Conservation (phyloP, 164 flowering plant genomes). For the Chloranthus sessilifolius region DNA sequence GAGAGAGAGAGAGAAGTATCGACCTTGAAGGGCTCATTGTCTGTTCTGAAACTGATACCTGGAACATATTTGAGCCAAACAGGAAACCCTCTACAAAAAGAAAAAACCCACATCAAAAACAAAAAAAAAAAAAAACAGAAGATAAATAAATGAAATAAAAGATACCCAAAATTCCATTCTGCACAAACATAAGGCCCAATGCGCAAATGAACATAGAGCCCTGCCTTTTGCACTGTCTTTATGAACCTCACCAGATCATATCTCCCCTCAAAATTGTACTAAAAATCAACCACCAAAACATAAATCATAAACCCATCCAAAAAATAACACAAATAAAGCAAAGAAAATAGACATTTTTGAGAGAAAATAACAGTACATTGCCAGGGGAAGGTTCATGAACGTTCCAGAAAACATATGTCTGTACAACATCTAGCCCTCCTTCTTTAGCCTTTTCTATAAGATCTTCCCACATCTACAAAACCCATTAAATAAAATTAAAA, state of each 20-base stretch:
- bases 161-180: constrained; percentile 93
- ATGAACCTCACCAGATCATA: constrained; percentile 67
- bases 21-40: constrained; percentile 84
- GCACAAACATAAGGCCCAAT: constrained; percentile 93
- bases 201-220: constrained; percentile 70
- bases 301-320: neutral
- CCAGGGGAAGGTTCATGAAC: constrained; percentile 74
- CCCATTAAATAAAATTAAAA: constrained; percentile 1
- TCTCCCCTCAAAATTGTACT: constrained; percentile 77
- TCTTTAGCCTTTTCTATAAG: constrained; percentile 22
- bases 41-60: constrained; percentile 73
- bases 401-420: constrained; percentile 63
- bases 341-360: neutral
- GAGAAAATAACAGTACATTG: constrained; percentile 31
- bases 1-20: neutral
- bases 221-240: constrained; percentile 56
- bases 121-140: constrained; percentile 6
- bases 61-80: constrained; percentile 91
- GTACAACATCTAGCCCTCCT: constrained; percentile 20
- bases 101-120: constrained; percentile 1
- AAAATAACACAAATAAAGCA: neutral
- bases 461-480: constrained; percentile 22
- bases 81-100: constrained; percentile 75
- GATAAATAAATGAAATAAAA: neutral
- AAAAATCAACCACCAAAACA: constrained; percentile 1